Evolutionary conservation across 1,139 yeast species (phyloP), one percentile per base, ranked within the genome.

Genomic region (Diutina mesorugosa): DNA sequence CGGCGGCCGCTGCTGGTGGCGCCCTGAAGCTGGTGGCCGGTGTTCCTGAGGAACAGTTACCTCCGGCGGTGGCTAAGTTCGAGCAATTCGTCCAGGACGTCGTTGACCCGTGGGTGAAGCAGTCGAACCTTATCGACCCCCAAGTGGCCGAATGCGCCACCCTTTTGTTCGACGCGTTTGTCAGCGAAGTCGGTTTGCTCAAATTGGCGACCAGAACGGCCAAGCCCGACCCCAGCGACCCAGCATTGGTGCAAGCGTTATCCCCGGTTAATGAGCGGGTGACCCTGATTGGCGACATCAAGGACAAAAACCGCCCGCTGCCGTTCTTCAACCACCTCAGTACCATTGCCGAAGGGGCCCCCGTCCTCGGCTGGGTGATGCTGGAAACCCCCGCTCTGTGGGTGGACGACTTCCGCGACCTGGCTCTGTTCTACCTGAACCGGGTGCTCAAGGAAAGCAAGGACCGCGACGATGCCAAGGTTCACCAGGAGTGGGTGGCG

Each of bases 351-450:
- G 98, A 93, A 67, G 97, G 97, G 56, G 82, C 88, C 7, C 91
- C 96, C 6, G 90, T 89, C 4, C 76, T 91, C 60, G 95, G 96
- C 21, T 95, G 99, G 99, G 80, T 91, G 60, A 83, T 88, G 28
- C 79, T 83, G 16, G 81, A 78, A 3, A 84, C 91, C 5, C 88
- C 90, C 0, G 82, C 84, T 18, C 81, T 90, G 0, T 81, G 78
- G 62, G 80, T 95, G 60, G 81, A 87, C 2, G 97, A 91, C 62
- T 87, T 85, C 72, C 88, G 86, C 67, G 99, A 95, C 65, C 83
- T 95, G 50, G 90, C 97, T 47, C 93, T 87, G 67, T 95, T 91
- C 71, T 95, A 97, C 90, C 82, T 96, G 38, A 91, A 95, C 71
- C 80, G 96, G 64, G 85, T 91, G 50, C 72, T 90, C 69, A 91